Percentiles rank a stretch among this genome's conserved stretches.
phyloP scores from a whole-genome alignment of 768 basidiomycete genomes.

The Lentinula raphanica region DNA sequence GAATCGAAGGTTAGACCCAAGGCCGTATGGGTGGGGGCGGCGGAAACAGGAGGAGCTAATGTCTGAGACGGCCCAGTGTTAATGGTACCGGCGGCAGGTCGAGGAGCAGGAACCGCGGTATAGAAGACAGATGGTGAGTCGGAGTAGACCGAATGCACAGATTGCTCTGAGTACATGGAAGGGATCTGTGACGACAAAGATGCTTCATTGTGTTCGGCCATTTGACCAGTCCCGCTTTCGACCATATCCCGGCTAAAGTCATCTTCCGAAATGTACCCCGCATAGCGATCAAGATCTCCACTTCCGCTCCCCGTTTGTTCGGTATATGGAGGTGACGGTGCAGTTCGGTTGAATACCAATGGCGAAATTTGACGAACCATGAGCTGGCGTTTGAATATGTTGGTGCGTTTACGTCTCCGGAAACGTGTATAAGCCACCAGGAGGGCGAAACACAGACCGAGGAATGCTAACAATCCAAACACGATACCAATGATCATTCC shows the following conservation, averaged over 20 bases:
- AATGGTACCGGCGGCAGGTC: not conserved
- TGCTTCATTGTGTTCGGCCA: not conserved
- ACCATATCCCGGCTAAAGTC: not conserved
- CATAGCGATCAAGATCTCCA: not conserved
- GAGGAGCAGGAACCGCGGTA: not conserved
- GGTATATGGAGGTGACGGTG: not conserved
- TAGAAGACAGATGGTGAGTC: constrained; percentile 5
- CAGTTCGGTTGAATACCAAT: not conserved
- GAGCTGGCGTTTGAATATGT: not conserved
- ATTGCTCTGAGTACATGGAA: not conserved
- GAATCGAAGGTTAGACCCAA: not conserved
- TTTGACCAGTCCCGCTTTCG: not conserved
- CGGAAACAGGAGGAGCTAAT: not conserved
- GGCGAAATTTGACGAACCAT: constrained; percentile 2
- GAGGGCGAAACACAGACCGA: not conserved
- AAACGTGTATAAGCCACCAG: constrained; percentile 2
- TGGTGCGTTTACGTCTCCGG: not conserved
- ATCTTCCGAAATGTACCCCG: not conserved
- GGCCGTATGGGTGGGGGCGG: not conserved
- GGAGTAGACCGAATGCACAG: not conserved
- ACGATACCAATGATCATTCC: constrained; percentile 3
- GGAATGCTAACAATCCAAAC: not conserved
- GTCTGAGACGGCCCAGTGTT: not conserved
- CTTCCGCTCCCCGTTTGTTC: not conserved
- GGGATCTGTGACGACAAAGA: not conserved